Evolutionary conservation across 305 asterid genomes (phyloP), one percentile per base, ranked within the genome.

Genomic region (Ajuga reptans): DNA sequence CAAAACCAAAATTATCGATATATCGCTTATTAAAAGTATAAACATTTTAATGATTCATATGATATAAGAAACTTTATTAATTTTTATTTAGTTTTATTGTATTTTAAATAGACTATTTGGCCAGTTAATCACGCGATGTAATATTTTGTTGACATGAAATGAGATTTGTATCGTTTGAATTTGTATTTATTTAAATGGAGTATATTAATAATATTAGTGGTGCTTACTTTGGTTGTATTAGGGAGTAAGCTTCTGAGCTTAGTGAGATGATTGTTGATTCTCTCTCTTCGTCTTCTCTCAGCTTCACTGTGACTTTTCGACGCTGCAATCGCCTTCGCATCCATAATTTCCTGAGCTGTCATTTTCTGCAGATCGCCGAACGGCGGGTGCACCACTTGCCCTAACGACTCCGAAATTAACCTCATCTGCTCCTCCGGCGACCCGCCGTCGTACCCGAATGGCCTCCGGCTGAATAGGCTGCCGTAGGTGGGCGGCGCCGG

Each of bases 271-370:
- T 88, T 92, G 61, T 92, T 92, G 74, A 92, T 92, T 64, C 98
- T 88, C 72, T 90, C 98, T 70, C 98, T 79, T 8, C 98, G 79
- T 58, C 98, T 83, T 66, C 98, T 83, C 77, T 92, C 98, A 27
- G 98, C 98, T 79, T 92, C 98, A 55, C 98, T 92, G 33, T 92
- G 98, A 69, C 95, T 90, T 61, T 92, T 92, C 0, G 97, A 92
- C 2, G 98, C 98, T 4, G 97, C 98, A 6, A 90, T 88, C 5
- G 97, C 98, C 59, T 92, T 92, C 0, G 97, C 97, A 61, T 90
- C 98, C 97, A 92, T 92, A 4, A 87, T 88, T 74, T 92, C 98
- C 65, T 90, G 98, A 10, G 97, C 92, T 0, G 80, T 88, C 98
- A 92, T 87, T 62, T 92, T 90, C 72, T 88, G 95, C 21, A 88